A percentile compares a stretch with the other conserved stretches of the same genome.
Conservation (phyloP, 371 early-diverging fungal genomes). For the Rozella allomycis region DNA sequence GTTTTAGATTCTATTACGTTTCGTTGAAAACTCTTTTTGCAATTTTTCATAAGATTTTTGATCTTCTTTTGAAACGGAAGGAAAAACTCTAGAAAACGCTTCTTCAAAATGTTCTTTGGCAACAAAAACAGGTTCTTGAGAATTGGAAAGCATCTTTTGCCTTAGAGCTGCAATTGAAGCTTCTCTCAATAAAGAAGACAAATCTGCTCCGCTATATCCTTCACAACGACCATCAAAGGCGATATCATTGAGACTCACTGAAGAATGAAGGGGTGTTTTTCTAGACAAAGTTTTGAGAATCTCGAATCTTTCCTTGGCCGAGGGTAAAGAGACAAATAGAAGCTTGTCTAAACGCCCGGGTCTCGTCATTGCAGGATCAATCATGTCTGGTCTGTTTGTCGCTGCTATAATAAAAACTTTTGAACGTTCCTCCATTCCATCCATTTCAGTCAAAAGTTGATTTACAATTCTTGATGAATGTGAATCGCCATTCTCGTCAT, state of each 20-base stretch:
- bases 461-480: conserved; percentile 91
- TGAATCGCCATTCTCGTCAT: conserved; percentile 15
- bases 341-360: conserved; percentile 97
- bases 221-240: conserved; percentile 50
- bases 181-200: conserved; percentile 72
- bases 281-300: conserved; percentile 62
- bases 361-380: conserved; percentile 94
- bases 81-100: conserved; percentile 55
- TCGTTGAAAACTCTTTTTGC: too few relatives aligned
- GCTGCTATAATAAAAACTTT: conserved; percentile 94
- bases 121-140: conserved; percentile 41
- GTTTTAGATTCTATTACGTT: too few relatives aligned
- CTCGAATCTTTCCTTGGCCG: conserved; percentile 53
- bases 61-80: conserved; percentile 50
- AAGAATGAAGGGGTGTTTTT: conserved; percentile 48
- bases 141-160: too few relatives aligned
- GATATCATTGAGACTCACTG: conserved; percentile 45
- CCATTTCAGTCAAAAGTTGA: conserved; percentile 89
- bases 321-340: conserved; percentile 85
- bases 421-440: conserved; percentile 84
- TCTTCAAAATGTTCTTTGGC: conserved; percentile 41
- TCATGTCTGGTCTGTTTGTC: conserved; percentile 91
- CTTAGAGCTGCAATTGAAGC: conserved; percentile 65
- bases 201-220: conserved; percentile 84
- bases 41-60: too few relatives aligned